Evolutionary conservation across 2,329 filamentous ascomycete genomes (phyloP).

Genomic region (Arthroderma sp.): DNA sequence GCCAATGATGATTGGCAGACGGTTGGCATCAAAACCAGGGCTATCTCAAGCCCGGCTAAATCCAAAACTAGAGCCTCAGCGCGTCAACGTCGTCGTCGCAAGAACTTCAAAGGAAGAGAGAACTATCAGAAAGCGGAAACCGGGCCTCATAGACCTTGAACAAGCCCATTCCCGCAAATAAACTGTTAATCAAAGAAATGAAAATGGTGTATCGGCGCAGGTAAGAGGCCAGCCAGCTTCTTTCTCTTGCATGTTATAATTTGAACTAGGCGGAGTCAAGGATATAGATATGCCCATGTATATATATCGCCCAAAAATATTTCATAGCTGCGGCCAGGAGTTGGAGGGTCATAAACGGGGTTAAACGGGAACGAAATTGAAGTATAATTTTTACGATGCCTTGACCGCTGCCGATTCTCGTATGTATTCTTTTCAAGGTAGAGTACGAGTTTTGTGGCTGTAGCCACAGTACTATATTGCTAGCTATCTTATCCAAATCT

Average conservation of each 20-base stretch:
- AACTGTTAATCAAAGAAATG: neutral
- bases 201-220: conserved; percentile 3
- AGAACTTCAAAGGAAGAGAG: conserved; percentile 3
- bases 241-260: neutral
- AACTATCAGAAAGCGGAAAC: neutral
- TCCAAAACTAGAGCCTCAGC: neutral
- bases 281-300: conserved; percentile 4
- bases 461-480: neutral
- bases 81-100: conserved; percentile 12
- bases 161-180: neutral
- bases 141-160: neutral
- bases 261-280: conserved; percentile 3
- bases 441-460: neutral
- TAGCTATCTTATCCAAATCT: conserved; percentile 50
- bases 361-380: neutral
- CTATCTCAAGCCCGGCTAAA: neutral
- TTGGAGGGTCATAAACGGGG: conserved; percentile 1
- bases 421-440: too few species aligned
- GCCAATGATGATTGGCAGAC: neutral
- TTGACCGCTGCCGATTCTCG: neutral
- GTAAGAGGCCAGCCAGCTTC: neutral
- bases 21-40: neutral
- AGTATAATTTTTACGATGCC: neutral
- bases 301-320: conserved; percentile 2
- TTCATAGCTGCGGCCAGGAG: conserved; percentile 4